Evolutionary conservation across 2,329 filamentous ascomycete genomes (phyloP), one percentile per base, ranked within the genome.

Genomic region (Gliomastix tumulicola): DNA sequence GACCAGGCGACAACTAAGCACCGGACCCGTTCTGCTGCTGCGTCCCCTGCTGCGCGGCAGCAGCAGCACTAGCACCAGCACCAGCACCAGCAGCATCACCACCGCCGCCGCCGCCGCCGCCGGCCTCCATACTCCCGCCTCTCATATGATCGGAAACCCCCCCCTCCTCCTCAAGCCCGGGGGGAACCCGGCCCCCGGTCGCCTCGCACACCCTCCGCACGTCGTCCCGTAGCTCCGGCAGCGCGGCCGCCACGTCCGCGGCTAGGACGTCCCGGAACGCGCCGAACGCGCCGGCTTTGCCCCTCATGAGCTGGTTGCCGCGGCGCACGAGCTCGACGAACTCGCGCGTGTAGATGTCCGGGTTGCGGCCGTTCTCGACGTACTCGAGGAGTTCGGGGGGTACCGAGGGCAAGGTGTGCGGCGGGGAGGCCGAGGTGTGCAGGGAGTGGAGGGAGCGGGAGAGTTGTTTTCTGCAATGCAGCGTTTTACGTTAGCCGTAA

Each of bases 281-380:
- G 10, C 55, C 65, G 51, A 83, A 84, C 23, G 79, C 79, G 48
- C 60, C 55, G 57, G 70, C 65, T 65, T 83, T 84, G 38, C 80
- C 80, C 48, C 72, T 68, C 63, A 81, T 70, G 42, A 80, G 62
- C 66, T 84, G 80, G 62, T 84, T 84, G 28, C 72, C 68, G 32
- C 78, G 66, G 37, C 79, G 64, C 18, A 80, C 78, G 36, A 80
- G 66, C 71, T 84, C 80, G 50, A 84, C 79, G 49, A 84, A 84
- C 63, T 84, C 80, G 50, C 80, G 69, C 37, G 80, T 84, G 66
- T 84, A 84, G 48, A 84, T 84, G 59, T 84, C 80, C 3, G 80
- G 80, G 63, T 84, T 84, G 35, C 80, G 77, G 31, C 80, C 79
- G 52, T 77, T 75, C 56, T 84, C 79, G 49, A 84, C 79, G 60